Conservation (phyloP, 495 filamentous ascomycete species). For the Aspergillus kassunensis region DNA sequence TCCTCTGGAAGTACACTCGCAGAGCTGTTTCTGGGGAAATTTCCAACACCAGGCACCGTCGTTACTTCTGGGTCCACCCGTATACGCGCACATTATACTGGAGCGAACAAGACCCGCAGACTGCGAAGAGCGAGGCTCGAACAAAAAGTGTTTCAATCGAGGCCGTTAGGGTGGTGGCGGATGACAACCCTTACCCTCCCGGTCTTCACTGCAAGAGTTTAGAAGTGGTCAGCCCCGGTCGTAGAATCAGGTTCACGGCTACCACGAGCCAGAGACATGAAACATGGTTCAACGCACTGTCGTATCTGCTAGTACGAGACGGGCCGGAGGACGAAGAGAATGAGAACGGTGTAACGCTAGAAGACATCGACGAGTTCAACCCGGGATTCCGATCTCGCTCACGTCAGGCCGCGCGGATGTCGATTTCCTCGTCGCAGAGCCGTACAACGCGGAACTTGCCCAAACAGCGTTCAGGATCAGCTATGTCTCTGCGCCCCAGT, state of each 20-base stretch:
- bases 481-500: conserved; percentile 44
- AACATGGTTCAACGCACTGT: conserved; percentile 97
- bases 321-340: conserved; percentile 55
- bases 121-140: conserved; percentile 68
- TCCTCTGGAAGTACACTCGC: conserved; percentile 97
- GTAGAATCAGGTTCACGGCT: conserved; percentile 87
- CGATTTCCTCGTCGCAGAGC: conserved; percentile 80
- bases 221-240: conserved; percentile 82
- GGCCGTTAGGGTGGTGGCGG: conserved; percentile 85
- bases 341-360: conserved; percentile 59
- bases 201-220: conserved; percentile 92
- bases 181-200: conserved; percentile 94
- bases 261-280: conserved; percentile 91
- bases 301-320: conserved; percentile 81
- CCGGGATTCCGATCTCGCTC: conserved; percentile 57
- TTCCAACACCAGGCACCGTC: conserved; percentile 81
- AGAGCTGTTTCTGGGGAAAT: conserved; percentile 81
- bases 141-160: conserved; percentile 96
- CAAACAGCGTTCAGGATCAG: conserved; percentile 47
- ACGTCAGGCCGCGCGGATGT: conserved; percentile 55
- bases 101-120: conserved; percentile 84
- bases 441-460: conserved; percentile 57
- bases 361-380: conserved; percentile 90
- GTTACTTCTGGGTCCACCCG: conserved; percentile 99
- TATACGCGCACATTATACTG: conserved; percentile 97